Evolutionary conservation across 1,284 basidiomycete species (phyloP), one percentile per base, ranked within the genome.

Genomic region (Malassezia equina): DNA sequence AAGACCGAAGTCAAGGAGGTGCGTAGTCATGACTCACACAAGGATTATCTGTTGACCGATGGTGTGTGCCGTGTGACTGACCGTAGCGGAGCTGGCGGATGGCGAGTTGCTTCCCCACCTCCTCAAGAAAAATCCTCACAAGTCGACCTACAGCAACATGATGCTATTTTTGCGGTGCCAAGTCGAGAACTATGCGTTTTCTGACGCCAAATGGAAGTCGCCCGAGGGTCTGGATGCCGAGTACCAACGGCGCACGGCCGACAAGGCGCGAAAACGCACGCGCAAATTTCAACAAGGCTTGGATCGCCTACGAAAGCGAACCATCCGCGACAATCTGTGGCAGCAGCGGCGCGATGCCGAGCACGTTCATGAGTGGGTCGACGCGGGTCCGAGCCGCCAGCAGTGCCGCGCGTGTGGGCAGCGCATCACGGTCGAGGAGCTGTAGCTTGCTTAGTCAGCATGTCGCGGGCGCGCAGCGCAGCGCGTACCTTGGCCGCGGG

Each of bases 71-170:
- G 90, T n/a, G 73, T 81, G 93, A 29, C 76, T 93, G 44, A 94
- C 90, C 7, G 88, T 91, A 88, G 88, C 90, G 23, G 94, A 99
- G 75, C 80, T 99, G 29, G 83, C 85, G 51, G 94, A 99, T 73
- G 83, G 86, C 64, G 90, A 95, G 65, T 77, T 87, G 19, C 81
- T 99, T 60, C 93, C 91, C 0, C 94, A 99, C 76, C 79, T 96
- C 17, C 80, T 99, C 47, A 90, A 91, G 71, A 86, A 90, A 3
- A 99, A 98, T 71, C 94, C 94, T 1, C 91, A 98, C 78, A 88
- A 89, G 61, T 88, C 90, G 21, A 94, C 90, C 0, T 98, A 90
- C 73, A 86, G 86, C 45, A 98, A 98, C 78, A 98, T 98, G 94
- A 98, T 98, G 94, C 81, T 99, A 23, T 99, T 90, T 77, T 80